Evolutionary conservation across 345 rosid species (phyloP), one percentile per base, ranked within the genome.

Genomic region (Gossypium ekmanianum): DNA sequence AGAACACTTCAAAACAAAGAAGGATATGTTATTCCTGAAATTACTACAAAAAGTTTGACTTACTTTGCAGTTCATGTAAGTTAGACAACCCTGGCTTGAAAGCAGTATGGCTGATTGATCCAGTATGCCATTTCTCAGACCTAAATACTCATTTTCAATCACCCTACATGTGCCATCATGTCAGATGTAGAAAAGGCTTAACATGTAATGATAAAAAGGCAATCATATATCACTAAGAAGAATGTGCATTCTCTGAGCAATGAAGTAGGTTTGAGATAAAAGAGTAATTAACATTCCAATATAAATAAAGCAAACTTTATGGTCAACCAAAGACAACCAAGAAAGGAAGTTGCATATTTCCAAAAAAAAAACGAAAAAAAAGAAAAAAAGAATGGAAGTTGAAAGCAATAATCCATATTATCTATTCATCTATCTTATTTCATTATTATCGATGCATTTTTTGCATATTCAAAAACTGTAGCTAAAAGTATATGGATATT

Each of bases 81-180:
- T 90, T 76, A 95, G 89, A 83, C 94, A 90, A 73, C 96, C 94
- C 56, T 83, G 79, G 63, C 89, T 78, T 75, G 99, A 95, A 77
- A 95, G 93, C 79, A 95, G 71, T 69, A 95, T 91, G 74, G 97
- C 97, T 52, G 99, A 95, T 71, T 93, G 99, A 84, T 95, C 99
- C 82, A 95, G 76, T 78, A 95, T 93, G 77, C 98, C 99, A 83
- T 95, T 95, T 83, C 81, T 82, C 82, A 95, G 88, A 79, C 96
- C 96, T 82, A 95, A 79, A 84, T 91, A 95, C 75, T 81, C 93
- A 77, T 95, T 95, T 84, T 95, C 99, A 82, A 95, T 93, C 67
- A 91, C 73, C 85, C 99, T 95, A 81, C 82, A 80, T 50, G 75
- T 68, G 68, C 78, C 62, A 39, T 51, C 39, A 63, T 17, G 29